Percentiles rank a stretch among this genome's conserved stretches.
phyloP scores from a whole-genome alignment of 768 basidiomycete genomes.

The Mrakia blollopis region DNA sequence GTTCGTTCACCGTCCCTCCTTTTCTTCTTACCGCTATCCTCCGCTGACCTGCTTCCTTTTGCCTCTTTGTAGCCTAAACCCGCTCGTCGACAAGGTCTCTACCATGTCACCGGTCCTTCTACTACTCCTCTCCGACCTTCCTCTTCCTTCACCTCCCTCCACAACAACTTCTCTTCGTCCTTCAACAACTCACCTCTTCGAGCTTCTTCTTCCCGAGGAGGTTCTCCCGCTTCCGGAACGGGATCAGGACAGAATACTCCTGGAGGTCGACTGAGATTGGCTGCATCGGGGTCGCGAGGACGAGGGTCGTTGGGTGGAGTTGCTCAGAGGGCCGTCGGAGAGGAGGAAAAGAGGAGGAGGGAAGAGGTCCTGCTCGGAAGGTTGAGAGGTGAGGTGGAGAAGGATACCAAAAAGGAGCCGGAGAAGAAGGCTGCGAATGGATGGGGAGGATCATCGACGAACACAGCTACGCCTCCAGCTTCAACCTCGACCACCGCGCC shows the following conservation, averaged over 20 bases:
- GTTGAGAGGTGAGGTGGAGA: constrained; percentile 13
- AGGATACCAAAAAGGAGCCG: constrained; percentile 5
- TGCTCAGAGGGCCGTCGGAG: constrained; percentile 14
- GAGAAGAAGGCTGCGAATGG: constrained; percentile 11
- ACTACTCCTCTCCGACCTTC: constrained; percentile 28
- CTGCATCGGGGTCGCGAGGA: not conserved
- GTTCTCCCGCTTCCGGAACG: not conserved
- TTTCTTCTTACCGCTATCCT: not conserved
- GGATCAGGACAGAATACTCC: not conserved
- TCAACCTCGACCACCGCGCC: not conserved
- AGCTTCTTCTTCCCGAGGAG: not conserved
- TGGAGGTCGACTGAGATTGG: constrained; percentile 11
- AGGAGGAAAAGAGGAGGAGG: constrained; percentile 22
- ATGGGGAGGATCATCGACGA: not conserved
- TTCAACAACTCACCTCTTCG: constrained; percentile 14
- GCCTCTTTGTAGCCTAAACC: not conserved
- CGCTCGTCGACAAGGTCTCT: not conserved
- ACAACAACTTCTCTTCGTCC: constrained; percentile 17
- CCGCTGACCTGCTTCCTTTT: not conserved
- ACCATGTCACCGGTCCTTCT: constrained; percentile 12
- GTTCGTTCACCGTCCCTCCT: not conserved
- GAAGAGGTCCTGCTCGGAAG: constrained; percentile 22
- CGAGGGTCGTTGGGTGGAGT: not conserved
- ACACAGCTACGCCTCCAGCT: not conserved
- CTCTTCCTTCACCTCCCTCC: constrained; percentile 18